Conservation (phyloP, 31 red algal species). For the Endocladia muricata region DNA sequence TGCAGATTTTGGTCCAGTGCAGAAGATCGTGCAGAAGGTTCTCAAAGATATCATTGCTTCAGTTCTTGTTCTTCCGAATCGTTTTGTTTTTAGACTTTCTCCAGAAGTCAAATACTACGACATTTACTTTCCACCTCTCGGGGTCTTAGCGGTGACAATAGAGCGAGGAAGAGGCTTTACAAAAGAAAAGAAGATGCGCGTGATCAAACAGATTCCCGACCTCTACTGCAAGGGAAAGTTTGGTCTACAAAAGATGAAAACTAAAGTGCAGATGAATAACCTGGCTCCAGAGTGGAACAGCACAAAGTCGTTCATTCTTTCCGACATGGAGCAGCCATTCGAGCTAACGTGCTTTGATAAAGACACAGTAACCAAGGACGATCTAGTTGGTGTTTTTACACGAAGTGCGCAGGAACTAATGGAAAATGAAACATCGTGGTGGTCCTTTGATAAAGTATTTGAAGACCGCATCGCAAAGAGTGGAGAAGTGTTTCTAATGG, state of each 20-base stretch:
- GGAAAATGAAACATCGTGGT: slow-evolving; percentile 19
- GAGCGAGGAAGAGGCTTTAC: slow-evolving; percentile 56
- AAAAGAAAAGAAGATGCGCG: slow-evolving; percentile 41
- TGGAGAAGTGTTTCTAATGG: slow-evolving; percentile 45
- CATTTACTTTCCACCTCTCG: slow-evolving; percentile 47
- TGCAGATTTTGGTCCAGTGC: slow-evolving; percentile 63
- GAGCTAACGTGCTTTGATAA: slow-evolving; percentile 58
- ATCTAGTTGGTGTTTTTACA: slow-evolving; percentile 42
- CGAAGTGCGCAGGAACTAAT: slow-evolving; percentile 37
- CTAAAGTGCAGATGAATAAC: slow-evolving; percentile 49
- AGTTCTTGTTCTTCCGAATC: slow-evolving; percentile 59
- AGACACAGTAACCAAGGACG: slow-evolving; percentile 48
- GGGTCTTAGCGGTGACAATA: slow-evolving; percentile 51
- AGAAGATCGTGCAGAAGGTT: slow-evolving; percentile 53
- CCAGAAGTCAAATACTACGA: slow-evolving; percentile 57
- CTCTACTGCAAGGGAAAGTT: slow-evolving; percentile 67
- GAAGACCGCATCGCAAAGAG: slow-evolving; percentile 29
- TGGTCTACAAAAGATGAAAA: slow-evolving; percentile 71
- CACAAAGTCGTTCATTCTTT: slow-evolving; percentile 48
- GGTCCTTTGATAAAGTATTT: slow-evolving; percentile 13
- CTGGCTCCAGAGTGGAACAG: slow-evolving; percentile 40
- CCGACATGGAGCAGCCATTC: slow-evolving; percentile 53
- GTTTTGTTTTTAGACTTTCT: slow-evolving; percentile 46
- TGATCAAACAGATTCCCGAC: slow-evolving; percentile 69
- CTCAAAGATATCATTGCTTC: slow-evolving; percentile 62